These are phyloP conservation scores for Penicillium crustosum DNA, from an alignment of 2,329 filamentous ascomycete genomes.

Conservation along the genomic window DNA sequence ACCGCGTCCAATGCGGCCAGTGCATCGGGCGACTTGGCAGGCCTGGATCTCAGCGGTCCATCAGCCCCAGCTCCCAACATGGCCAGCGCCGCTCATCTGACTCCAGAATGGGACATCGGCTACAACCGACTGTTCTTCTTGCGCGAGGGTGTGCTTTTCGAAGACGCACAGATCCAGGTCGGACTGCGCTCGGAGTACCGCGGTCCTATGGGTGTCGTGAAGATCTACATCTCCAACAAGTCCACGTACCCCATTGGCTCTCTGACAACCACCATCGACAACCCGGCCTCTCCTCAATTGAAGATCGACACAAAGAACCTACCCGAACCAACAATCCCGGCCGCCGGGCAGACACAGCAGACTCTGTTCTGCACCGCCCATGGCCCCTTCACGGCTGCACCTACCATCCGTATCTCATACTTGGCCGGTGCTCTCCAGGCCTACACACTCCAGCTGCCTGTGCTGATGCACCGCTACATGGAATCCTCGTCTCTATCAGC, in stretches of 20 bases:
- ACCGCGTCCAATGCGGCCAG: conserved; percentile 48
- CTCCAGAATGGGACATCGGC: conserved; percentile 90
- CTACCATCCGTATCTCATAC: conserved; percentile 92
- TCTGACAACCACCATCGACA: conserved; percentile 90
- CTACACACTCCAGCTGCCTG: conserved; percentile 83
- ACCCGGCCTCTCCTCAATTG: conserved; percentile 63
- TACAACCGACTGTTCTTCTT: conserved; percentile 79
- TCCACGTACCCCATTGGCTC: conserved; percentile 79
- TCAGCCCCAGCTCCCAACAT: conserved; percentile 72
- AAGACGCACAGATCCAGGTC: conserved; percentile 91
- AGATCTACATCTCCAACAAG: conserved; percentile 95
- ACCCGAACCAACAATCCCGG: conserved; percentile 75
- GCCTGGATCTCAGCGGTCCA: conserved; percentile 72
- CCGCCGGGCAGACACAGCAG: conserved; percentile 80
- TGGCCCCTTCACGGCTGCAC: conserved; percentile 75
- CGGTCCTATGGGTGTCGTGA: conserved; percentile 90
- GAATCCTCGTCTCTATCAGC: conserved; percentile 79
- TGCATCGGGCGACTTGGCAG: conserved; percentile 68
- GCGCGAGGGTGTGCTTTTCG: conserved; percentile 85
- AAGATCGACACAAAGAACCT: conserved; percentile 86
- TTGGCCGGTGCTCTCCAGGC: conserved; percentile 91
- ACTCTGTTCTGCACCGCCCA: conserved; percentile 93
- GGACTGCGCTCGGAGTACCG: conserved; percentile 92
- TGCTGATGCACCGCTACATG: conserved; percentile 95
- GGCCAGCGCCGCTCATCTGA: conserved; percentile 87